phyloP scores from a whole-genome alignment of 1,139 yeast genomes.

The Meyerozyma sp. region DNA sequence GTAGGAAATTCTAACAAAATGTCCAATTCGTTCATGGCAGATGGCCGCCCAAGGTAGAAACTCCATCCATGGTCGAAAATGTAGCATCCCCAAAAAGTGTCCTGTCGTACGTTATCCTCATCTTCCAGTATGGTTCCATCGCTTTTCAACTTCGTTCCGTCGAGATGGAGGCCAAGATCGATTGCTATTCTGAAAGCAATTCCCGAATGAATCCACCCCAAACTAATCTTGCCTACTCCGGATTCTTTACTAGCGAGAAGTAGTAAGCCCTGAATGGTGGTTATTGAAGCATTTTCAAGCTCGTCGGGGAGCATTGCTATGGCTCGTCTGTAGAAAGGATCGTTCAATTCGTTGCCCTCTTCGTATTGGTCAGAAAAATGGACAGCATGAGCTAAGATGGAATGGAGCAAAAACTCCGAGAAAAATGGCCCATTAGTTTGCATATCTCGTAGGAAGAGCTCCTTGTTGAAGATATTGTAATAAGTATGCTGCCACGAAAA shows the following conservation, averaged over 20 bases:
- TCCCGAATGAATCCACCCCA: slow-evolving; percentile 10
- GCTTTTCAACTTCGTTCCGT: slow-evolving; percentile 3
- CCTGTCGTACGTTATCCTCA: slow-evolving; percentile 6
- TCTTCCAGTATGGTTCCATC: slow-evolving; percentile 6
- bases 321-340: slow-evolving; percentile 6
- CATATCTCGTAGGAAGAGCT: slow-evolving; percentile 9
- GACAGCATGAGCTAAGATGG: slow-evolving; percentile 7
- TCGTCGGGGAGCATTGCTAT: slow-evolving; percentile 8
- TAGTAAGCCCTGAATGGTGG: slow-evolving; percentile 9
- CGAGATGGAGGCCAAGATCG: slow-evolving; percentile 9
- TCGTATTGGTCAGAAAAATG: slow-evolving; percentile 5
- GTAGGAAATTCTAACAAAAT: slow-evolving; percentile 6
- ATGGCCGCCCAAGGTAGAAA: slow-evolving; percentile 8
- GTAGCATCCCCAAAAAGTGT: slow-evolving; percentile 11
- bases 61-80: slow-evolving; percentile 10
- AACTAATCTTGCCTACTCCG: slow-evolving; percentile 7
- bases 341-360: slow-evolving; percentile 5
- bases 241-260: slow-evolving; percentile 9
- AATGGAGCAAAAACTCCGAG: slow-evolving; percentile 7
- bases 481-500: slow-evolving; percentile 10
- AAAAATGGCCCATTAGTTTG: slow-evolving; percentile 7
- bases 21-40: slow-evolving; percentile 6
- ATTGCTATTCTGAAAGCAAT: slow-evolving; percentile 9
- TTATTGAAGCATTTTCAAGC: slow-evolving; percentile 7
- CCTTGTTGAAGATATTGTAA: slow-evolving; percentile 7